Evolutionary conservation across 2,329 filamentous ascomycete species (phyloP).

Genomic region (Pseudofabraea citricarpa): DNA sequence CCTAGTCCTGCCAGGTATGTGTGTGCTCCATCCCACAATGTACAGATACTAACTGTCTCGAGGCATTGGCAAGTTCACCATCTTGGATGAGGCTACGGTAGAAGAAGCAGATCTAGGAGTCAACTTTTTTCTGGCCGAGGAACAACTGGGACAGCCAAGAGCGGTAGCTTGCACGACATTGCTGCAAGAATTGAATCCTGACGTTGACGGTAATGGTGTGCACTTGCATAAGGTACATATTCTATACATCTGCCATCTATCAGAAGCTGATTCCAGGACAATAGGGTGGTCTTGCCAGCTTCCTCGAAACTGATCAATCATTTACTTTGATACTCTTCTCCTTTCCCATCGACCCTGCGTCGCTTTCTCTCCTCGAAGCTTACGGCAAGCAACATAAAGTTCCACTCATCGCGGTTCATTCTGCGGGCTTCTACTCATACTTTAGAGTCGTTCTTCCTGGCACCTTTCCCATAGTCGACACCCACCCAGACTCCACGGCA

Average conservation of each 20-base stretch:
- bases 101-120: slow-evolving; percentile 80
- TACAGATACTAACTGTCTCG: no score
- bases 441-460: slow-evolving; percentile 75
- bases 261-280: no score
- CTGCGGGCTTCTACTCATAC: slow-evolving; percentile 85
- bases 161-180: slow-evolving; percentile 74
- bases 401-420: slow-evolving; percentile 79
- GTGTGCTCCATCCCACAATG: no score
- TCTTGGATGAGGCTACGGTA: slow-evolving; percentile 77
- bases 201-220: slow-evolving; percentile 74
- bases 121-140: slow-evolving; percentile 92
- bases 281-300: slow-evolving; percentile 10
- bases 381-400: slow-evolving; percentile 54
- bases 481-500: slow-evolving; percentile 83
- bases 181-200: slow-evolving; percentile 85
- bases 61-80: slow-evolving; percentile 88
- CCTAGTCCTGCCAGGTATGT: slow-evolving; percentile 77
- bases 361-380: slow-evolving; percentile 43
- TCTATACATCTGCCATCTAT: no score
- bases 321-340: slow-evolving; percentile 59
- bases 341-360: slow-evolving; percentile 49
- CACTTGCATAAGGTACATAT: slow-evolving; percentile 44
- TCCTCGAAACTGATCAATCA: slow-evolving; percentile 31
- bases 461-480: slow-evolving; percentile 91
- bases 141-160: slow-evolving; percentile 69